Evolutionary conservation across 1,139 yeast genomes (phyloP).

Genomic region (Geotrichum restrictum): DNA sequence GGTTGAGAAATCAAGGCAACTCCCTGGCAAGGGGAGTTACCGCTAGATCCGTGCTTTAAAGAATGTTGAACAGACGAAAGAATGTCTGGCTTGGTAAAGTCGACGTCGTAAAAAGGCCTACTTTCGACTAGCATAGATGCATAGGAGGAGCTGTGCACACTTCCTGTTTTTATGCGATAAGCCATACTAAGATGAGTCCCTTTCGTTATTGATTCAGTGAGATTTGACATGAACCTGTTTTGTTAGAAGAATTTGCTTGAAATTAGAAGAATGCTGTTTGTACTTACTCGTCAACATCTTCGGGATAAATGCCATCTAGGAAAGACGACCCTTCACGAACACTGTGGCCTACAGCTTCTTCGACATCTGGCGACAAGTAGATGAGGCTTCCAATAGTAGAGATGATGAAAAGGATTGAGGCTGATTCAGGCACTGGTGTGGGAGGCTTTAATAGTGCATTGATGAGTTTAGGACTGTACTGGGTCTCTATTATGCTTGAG

Average conservation of each 20-base stretch:
- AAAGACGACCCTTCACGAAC: slow-evolving; percentile 2
- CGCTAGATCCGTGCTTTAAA: neutral
- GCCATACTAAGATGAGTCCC: neutral
- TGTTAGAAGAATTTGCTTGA: neutral
- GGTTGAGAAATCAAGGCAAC: neutral
- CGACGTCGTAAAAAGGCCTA: slow-evolving; percentile 6
- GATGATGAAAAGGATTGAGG: neutral
- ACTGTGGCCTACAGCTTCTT: neutral
- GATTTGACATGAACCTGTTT: slow-evolving; percentile 2
- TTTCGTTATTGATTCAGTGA: neutral
- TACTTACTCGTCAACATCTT: slow-evolving; percentile 2
- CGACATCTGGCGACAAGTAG: slow-evolving; percentile 2
- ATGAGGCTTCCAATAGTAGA: slow-evolving; percentile 3
- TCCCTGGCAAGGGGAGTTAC: neutral
- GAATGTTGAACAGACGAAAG: neutral
- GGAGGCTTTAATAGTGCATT: neutral
- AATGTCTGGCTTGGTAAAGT: neutral
- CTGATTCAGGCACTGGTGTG: neutral
- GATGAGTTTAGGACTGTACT: neutral
- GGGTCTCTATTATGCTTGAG: too few relatives aligned
- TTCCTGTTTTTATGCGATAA: slow-evolving; percentile 4
- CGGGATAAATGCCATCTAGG: slow-evolving; percentile 8
- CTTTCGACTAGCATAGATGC: neutral
- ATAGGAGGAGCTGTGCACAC: neutral
- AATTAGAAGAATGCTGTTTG: neutral